Conservation (phyloP, 2,329 filamentous ascomycete genomes). For the Arachnomyces sp. region DNA sequence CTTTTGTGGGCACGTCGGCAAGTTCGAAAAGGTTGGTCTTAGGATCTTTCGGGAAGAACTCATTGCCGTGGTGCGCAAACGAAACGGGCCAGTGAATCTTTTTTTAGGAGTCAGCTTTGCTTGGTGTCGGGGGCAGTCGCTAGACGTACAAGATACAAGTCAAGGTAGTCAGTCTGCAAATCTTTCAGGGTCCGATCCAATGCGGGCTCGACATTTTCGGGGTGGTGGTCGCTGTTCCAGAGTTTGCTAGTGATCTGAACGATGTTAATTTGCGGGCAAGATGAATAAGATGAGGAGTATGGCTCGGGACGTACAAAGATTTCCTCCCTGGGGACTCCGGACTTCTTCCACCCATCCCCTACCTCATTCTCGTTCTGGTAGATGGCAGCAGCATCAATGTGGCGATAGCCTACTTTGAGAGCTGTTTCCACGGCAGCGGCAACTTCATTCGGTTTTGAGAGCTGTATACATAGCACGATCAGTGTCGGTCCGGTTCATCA, state of each 20-base stretch:
- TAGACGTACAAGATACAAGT: constrained; percentile 59
- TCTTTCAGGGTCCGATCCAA: constrained; percentile 52
- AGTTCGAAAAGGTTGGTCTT: constrained; percentile 17
- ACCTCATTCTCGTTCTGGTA: constrained; percentile 41
- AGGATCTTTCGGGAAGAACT: constrained; percentile 18
- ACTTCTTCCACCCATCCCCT: constrained; percentile 32
- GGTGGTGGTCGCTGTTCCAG: constrained; percentile 30
- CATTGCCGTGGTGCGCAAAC: constrained; percentile 10
- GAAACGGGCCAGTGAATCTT: constrained; percentile 37
- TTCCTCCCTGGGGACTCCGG: constrained; percentile 26
- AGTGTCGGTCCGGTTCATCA: no score
- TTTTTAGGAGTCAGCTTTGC: constrained; percentile 17
- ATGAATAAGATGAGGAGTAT: no score
- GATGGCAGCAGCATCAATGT: constrained; percentile 44
- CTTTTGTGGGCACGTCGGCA: constrained; percentile 16
- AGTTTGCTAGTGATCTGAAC: constrained; percentile 40
- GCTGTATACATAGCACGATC: no score
- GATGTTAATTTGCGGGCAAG: constrained; percentile 7
- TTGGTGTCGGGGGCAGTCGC: constrained; percentile 15
- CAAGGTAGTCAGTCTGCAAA: constrained; percentile 58
- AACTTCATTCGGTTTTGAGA: constrained; percentile 54
- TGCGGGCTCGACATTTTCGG: constrained; percentile 31
- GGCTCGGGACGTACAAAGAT: no score
- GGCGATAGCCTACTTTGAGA: constrained; percentile 43
- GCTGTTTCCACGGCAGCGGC: constrained; percentile 40